These are phyloP conservation scores for Lanmaoa pseudosensibilis DNA, from an alignment of 768 basidiomycete species.

Conservation along the genomic window DNA sequence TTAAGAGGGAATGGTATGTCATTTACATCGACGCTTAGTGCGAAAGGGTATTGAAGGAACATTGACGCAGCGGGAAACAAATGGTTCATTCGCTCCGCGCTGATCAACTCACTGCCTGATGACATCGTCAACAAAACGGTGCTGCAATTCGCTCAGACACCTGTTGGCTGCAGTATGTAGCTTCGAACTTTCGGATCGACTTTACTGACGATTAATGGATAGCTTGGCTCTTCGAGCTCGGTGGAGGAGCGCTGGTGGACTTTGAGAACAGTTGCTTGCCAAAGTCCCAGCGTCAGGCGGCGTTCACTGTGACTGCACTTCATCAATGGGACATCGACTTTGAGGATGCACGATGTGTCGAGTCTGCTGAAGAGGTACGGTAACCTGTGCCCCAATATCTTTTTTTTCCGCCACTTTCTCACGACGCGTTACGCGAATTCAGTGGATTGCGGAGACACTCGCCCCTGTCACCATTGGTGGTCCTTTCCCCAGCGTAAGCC, in stretches of 20 bases:
- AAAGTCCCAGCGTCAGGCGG: slow-evolving; percentile 72
- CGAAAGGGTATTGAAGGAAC: neutral
- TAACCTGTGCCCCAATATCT: slow-evolving; percentile 12
- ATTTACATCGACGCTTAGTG: neutral
- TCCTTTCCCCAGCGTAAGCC: slow-evolving; percentile 78
- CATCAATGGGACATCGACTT: slow-evolving; percentile 91
- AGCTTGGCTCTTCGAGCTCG: slow-evolving; percentile 94
- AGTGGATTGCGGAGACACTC: slow-evolving; percentile 83
- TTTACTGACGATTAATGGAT: neutral
- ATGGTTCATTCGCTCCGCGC: slow-evolving; percentile 88
- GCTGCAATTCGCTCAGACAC: slow-evolving; percentile 74
- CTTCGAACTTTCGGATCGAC: neutral
- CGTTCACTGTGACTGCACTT: slow-evolving; percentile 84
- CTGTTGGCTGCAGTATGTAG: slow-evolving; percentile 86
- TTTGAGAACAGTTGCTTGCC: slow-evolving; percentile 74
- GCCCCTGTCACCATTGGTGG: slow-evolving; percentile 74
- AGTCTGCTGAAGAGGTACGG: slow-evolving; percentile 74
- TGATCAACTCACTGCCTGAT: slow-evolving; percentile 83
- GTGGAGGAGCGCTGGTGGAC: slow-evolving; percentile 77
- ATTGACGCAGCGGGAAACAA: slow-evolving; percentile 63
- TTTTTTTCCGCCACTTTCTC: neutral
- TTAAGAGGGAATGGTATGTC: slow-evolving; percentile 75
- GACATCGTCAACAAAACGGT: slow-evolving; percentile 85
- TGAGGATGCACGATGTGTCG: slow-evolving; percentile 77
- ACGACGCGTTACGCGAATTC: slow-evolving; percentile 6